Evolutionary conservation across 2,329 filamentous ascomycete species (phyloP).

Genomic region (Fusarium graminum): DNA sequence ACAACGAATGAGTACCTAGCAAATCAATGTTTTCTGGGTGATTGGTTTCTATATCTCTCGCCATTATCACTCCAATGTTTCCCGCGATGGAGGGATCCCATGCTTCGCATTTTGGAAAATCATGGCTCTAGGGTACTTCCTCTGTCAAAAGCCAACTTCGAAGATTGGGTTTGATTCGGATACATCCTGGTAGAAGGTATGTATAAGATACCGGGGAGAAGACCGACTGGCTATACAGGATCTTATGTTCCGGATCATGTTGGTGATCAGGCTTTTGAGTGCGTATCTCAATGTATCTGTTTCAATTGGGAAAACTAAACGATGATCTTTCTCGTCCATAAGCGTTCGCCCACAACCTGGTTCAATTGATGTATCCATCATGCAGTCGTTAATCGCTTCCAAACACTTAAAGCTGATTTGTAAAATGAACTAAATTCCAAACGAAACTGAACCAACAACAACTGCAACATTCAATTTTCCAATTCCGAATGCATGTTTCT

Average conservation of each 20-base stretch:
- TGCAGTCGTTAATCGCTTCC: background rate
- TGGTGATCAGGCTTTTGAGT: background rate
- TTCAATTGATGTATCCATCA: background rate
- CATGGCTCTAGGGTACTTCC: constrained; percentile 60
- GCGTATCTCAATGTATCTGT: background rate
- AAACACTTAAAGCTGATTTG: too few relatives aligned
- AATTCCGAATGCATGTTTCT: background rate
- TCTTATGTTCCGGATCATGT: too few relatives aligned
- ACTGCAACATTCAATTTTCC: background rate
- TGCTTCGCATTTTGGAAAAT: constrained; percentile 59
- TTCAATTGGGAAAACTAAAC: background rate
- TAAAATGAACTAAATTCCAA: background rate
- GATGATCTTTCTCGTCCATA: background rate
- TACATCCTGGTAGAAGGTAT: constrained; percentile 46
- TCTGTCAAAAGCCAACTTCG: constrained; percentile 57
- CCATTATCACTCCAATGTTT: background rate
- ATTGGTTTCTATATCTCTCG: too few relatives aligned
- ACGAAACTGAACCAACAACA: background rate
- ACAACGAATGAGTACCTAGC: too few relatives aligned
- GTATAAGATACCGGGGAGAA: too few relatives aligned
- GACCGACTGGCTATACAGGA: too few relatives aligned
- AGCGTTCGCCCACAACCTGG: constrained; percentile 5
- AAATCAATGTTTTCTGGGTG: too few relatives aligned
- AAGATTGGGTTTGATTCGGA: constrained; percentile 52
- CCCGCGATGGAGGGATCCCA: constrained; percentile 62